A percentile compares a stretch with the other conserved stretches of the same genome.
Evolutionary conservation across 805 yeast species (phyloP).

Genomic region (Isabelozyma rhagii): DNA sequence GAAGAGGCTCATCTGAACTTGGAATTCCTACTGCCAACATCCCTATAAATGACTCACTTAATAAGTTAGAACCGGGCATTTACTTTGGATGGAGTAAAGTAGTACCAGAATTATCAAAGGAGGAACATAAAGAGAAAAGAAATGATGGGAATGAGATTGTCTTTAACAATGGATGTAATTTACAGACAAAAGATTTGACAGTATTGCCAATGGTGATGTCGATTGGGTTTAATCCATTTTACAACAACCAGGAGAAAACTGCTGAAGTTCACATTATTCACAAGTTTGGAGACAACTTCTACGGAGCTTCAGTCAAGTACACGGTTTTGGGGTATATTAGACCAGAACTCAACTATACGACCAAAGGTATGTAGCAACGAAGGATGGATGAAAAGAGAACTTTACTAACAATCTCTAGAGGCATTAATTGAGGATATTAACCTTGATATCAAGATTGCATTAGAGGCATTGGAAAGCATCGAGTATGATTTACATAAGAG

Average conservation of each 20-base stretch:
- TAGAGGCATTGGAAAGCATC: conserved; percentile 35
- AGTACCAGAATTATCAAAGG: conserved; percentile 11
- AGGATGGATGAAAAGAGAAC: not conserved
- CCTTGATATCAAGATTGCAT: conserved; percentile 70
- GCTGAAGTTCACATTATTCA: conserved; percentile 88
- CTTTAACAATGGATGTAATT: conserved; percentile 58
- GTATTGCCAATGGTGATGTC: conserved; percentile 90
- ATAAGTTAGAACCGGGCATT: conserved; percentile 66
- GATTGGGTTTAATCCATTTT: conserved; percentile 94
- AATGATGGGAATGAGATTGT: conserved; percentile 28
- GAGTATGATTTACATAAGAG: conserved; percentile 9
- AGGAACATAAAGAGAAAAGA: conserved; percentile 10
- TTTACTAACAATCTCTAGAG: conserved; percentile 42
- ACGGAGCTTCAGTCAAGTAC: conserved; percentile 74
- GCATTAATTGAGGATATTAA: conserved; percentile 83
- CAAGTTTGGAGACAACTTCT: conserved; percentile 63
- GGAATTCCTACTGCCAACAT: conserved; percentile 97
- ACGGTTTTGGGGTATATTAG: conserved; percentile 83
- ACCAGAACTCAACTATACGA: conserved; percentile 83
- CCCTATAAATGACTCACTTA: conserved; percentile 50
- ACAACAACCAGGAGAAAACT: conserved; percentile 71
- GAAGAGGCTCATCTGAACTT: conserved; percentile 89
- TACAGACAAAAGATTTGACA: conserved; percentile 41
- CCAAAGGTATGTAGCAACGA: conserved; percentile 38
- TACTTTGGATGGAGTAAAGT: conserved; percentile 76